Percentiles rank a stretch among this genome's conserved stretches.
These are phyloP conservation scores for Mesembryanthemum crystallinum DNA, from an alignment of 148 eudicot species.

Conservation along the genomic window DNA sequence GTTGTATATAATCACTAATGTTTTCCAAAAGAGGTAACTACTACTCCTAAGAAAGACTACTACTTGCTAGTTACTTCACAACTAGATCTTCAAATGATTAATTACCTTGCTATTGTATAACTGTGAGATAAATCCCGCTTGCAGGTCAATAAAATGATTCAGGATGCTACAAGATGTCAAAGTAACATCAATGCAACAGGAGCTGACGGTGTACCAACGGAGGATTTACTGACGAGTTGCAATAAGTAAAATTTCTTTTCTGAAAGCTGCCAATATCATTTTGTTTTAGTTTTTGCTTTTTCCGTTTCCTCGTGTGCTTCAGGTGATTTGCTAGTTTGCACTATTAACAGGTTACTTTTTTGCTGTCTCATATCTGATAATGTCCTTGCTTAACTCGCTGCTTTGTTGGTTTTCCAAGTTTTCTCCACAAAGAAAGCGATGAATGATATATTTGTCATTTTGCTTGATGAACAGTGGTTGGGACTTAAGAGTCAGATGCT, in stretches of 20 bases:
- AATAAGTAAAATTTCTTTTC: slow-evolving; percentile 28
- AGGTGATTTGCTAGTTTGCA: not conserved
- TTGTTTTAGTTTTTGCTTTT: not conserved
- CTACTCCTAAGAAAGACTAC: too few relatives aligned
- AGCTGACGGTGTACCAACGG: slow-evolving; percentile 18
- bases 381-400: not conserved
- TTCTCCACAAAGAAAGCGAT: too few relatives aligned
- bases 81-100: not conserved
- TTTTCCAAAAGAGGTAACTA: too few relatives aligned
- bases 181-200: slow-evolving; percentile 12
- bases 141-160: slow-evolving; percentile 39
- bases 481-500: too few relatives aligned
- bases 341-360: not conserved
- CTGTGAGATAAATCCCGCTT: not conserved
- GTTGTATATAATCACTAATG: not conserved
- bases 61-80: too few relatives aligned
- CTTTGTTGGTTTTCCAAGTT: too few relatives aligned
- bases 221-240: slow-evolving; percentile 29
- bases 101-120: not conserved
- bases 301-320: not conserved
- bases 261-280: not conserved
- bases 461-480: too few relatives aligned
- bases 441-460: too few relatives aligned
- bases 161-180: slow-evolving; percentile 30
- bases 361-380: not conserved